Evolutionary conservation across 2,329 filamentous ascomycete genomes (phyloP), one percentile per base, ranked within the genome.

Genomic region (Cercospora nicotianae): DNA sequence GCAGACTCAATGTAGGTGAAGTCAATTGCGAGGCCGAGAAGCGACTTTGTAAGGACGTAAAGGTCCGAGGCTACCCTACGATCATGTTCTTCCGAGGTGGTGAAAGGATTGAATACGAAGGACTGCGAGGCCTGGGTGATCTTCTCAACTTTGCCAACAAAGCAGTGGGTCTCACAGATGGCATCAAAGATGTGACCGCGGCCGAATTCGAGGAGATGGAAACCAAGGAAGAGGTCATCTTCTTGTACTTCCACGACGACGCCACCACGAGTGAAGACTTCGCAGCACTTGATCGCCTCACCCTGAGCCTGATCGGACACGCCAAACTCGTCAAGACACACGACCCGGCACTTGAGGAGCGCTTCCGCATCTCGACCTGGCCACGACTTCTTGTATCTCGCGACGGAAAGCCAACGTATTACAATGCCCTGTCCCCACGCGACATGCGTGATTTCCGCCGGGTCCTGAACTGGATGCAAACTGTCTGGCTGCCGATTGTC

Each of bases 331-430:
- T 98, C 74, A 97, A 96, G 84, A 97, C 94, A 1, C 89, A 90
- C 70, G 93, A 95, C 76, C 85, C 87, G 13, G 85, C 85, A 63
- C 84, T 99, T 67, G 90, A 87, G 68, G 87, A 93, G 57, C 87
- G 92, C 66, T 99, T 94, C 86, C 97, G 96, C 85, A 95, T 99
- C 75, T 94, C 91, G 3, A 98, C 94, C 0, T 98, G 93, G 92
- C 95, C 95, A n/a, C 89, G 94, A 65, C 83, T 99, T 53, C 81
- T 99, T 68, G 95, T 97, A 3, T 92, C 92, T 12, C 87, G 95
- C 67, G 93, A 97, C 77, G 93, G 93, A 9, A 90, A 94, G 55
- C 90, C 95, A 45, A 94, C 90, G 1, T 97, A 97, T 80, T 99
- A 96, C 79, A 91, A 89, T 30, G 92, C 91, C 7, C 85, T 97